Conservation (phyloP, 345 rosid species). For the Citrus sp. region DNA sequence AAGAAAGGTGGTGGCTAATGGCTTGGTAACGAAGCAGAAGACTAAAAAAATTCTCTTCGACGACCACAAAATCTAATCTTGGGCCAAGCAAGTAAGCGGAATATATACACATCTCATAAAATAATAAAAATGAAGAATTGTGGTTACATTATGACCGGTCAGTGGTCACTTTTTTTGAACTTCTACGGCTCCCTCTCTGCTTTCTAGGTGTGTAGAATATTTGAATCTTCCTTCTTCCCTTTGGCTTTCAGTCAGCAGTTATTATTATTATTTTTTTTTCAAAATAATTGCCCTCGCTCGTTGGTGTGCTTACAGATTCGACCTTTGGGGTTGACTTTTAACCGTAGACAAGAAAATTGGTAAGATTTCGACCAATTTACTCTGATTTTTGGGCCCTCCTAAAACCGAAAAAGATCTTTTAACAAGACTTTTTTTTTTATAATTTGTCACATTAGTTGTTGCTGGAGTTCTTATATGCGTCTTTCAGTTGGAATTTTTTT, state of each 20-base stretch:
- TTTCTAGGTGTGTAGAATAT: neutral
- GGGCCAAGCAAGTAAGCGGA: neutral
- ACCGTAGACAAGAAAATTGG: too few relatives aligned
- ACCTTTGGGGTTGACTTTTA: neutral
- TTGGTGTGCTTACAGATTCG: neutral
- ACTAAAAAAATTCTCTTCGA: conserved; percentile 16
- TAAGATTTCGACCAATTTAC: neutral
- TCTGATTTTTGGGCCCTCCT: neutral
- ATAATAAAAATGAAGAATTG: neutral
- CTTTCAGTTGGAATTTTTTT: neutral
- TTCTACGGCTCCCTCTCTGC: neutral
- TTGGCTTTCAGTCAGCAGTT: neutral
- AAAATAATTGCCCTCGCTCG: neutral
- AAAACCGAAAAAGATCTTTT: neutral
- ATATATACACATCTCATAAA: neutral
- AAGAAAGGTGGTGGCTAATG: conserved; percentile 18
- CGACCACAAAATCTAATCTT: neutral
- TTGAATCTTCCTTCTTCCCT: neutral
- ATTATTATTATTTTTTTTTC: neutral
- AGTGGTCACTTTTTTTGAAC: neutral
- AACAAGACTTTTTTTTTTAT: neutral
- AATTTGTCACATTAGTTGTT: neutral
- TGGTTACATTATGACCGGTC: neutral
- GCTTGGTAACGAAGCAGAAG: conserved; percentile 60
- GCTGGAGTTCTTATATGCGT: neutral